These are phyloP conservation scores for Coemansia sp. DNA, from an alignment of 192 early-diverging fungal species.

Conservation along the genomic window DNA sequence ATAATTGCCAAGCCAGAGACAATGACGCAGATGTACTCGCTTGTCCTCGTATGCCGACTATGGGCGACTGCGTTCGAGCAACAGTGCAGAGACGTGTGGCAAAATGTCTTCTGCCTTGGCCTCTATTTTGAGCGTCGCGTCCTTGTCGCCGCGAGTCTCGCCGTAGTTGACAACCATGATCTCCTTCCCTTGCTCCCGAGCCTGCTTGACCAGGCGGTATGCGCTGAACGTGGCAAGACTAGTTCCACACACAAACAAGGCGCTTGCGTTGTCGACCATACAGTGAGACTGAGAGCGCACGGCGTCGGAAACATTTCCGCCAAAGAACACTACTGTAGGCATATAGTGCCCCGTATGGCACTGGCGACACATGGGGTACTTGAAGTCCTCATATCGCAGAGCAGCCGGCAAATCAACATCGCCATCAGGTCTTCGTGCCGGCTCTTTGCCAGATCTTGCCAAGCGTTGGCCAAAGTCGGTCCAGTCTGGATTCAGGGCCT, in stretches of 20 bases:
- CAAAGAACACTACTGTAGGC: slow-evolving; percentile 86
- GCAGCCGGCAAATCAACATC: slow-evolving; percentile 66
- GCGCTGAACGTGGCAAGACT: slow-evolving; percentile 82
- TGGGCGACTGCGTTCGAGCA: slow-evolving; percentile 11
- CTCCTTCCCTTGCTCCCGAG: slow-evolving; percentile 57
- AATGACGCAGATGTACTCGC: background rate
- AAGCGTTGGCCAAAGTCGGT: slow-evolving; percentile 42
- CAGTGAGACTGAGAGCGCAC: slow-evolving; percentile 58
- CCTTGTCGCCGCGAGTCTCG: slow-evolving; percentile 65
- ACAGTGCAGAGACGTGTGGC: slow-evolving; percentile 10
- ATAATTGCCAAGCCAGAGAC: background rate
- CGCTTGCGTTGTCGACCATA: slow-evolving; percentile 59
- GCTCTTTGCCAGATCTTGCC: slow-evolving; percentile 41
- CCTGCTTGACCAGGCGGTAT: slow-evolving; percentile 68
- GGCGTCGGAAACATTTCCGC: slow-evolving; percentile 67
- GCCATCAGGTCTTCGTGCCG: slow-evolving; percentile 74
- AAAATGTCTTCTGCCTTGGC: slow-evolving; percentile 29
- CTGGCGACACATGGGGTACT: slow-evolving; percentile 65
- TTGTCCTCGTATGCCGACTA: background rate
- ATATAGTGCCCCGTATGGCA: slow-evolving; percentile 67
- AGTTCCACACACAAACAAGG: slow-evolving; percentile 75
- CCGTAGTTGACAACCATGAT: slow-evolving; percentile 75
- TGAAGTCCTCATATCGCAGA: slow-evolving; percentile 63
- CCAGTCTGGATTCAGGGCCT: slow-evolving; percentile 69
- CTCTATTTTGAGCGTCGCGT: slow-evolving; percentile 36